These are phyloP conservation scores for Hordeum vulgare DNA, from an alignment of 176 grass and related monocot species.

Conservation along the genomic window MorexV3_pseudomolecules_assembly NC_058519.1:454562149-454562648, in stretches of 20 bases:
- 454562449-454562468: background rate
- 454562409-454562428: constrained; percentile 24
- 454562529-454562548: constrained; percentile 15
- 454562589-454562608: background rate
- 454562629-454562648: background rate
- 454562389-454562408: constrained; percentile 30
- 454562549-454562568: background rate
- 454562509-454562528: constrained; percentile 24
- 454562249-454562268: constrained; percentile 13
- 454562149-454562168: constrained; percentile 83
- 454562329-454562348: constrained; percentile 35
- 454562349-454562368: constrained; percentile 11
- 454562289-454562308: background rate
- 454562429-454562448: constrained; percentile 24
- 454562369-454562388: background rate
- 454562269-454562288: background rate
- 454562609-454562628: background rate
- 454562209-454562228: background rate
- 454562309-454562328: background rate
- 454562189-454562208: constrained; percentile 8
- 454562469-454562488: constrained; percentile 15
- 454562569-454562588: background rate
- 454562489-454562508: constrained; percentile 6
- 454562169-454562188: constrained; percentile 74
- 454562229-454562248: background rate